Conservation (phyloP, 1,284 basidiomycete genomes). For the Sanguinoderma infundibulare region DNA sequence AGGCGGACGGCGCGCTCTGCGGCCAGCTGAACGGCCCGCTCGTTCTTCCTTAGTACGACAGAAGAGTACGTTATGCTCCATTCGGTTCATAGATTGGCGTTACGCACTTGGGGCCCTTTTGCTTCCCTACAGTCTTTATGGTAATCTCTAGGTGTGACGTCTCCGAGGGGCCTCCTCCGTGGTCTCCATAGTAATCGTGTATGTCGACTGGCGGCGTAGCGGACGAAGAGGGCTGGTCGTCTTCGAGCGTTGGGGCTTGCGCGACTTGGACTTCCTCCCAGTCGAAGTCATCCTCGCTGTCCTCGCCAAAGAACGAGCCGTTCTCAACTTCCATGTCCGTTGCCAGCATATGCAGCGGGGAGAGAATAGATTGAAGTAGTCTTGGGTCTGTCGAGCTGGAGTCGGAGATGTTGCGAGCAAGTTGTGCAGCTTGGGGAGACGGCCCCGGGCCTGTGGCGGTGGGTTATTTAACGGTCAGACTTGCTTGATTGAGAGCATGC, state of each 20-base stretch:
- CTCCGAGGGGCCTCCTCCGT: slow-evolving; percentile 27
- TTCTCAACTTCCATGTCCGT: slow-evolving; percentile 16
- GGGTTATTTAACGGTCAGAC: no score
- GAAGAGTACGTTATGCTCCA: background rate
- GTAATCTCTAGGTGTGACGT: slow-evolving; percentile 60
- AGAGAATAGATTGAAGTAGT: background rate
- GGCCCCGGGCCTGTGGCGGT: background rate
- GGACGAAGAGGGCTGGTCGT: slow-evolving; percentile 1
- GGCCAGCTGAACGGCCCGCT: slow-evolving; percentile 46
- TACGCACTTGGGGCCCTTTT: slow-evolving; percentile 35
- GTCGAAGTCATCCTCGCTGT: slow-evolving; percentile 47
- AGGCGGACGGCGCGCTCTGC: slow-evolving; percentile 77
- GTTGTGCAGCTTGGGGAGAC: background rate
- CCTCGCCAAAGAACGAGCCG: slow-evolving; percentile 23
- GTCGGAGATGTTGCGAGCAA: background rate
- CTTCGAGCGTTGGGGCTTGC: slow-evolving; percentile 17
- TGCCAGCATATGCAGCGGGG: background rate
- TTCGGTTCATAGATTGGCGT: background rate
- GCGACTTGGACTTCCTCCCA: slow-evolving; percentile 48
- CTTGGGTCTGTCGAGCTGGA: background rate
- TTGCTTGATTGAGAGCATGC: background rate
- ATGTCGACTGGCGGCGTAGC: slow-evolving; percentile 4
- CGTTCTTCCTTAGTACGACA: slow-evolving; percentile 45
- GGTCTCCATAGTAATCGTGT: slow-evolving; percentile 18
- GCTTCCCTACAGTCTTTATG: slow-evolving; percentile 49